Base-by-base conservation (phyloP, 148 eudicot genomes). In the Rhododendron ferrugineum region DNA sequence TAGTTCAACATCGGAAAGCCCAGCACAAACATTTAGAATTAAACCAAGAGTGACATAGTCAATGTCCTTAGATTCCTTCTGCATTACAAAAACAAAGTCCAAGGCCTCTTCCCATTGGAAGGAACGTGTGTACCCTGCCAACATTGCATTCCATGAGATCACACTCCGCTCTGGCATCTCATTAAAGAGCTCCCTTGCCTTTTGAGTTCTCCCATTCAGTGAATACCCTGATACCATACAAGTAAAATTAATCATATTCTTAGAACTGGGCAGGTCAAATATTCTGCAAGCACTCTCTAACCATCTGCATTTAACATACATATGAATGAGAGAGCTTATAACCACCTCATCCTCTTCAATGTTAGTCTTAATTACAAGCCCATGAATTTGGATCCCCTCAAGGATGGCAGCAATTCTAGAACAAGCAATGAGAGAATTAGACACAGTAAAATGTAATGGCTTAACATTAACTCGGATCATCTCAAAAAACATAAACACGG, bases 81-180 rank as follows among this genome's bases (percentile, higher is more conserved):
- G 46, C 93, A 94, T 90, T 82, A 89, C 75, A 76, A 84, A 78
- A 73, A 93, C 73, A 77, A 95, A 92, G 32, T 87, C 86, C 83
- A 93, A 79, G 32, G 98, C 98, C 78, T 92, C 92, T 58, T 93
- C 96, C 93, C 92, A 94, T 77, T 89, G 86, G 54, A 80, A 88
- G 56, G 16, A 85, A 30, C 50, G 92, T 11, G 88, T 90, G 86
- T 95, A 94, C 14, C 98, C 98, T 1, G 91, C 88, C 86, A 95
- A 75, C 95, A 95, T 91, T 46, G 94, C 90, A 84, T 95, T 95
- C 97, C 96, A 94, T 3, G 98, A 90, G 78, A 95, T 81, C 52
- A 93, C 84, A 75, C 83, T 93, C 62, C 92, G 90, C 76, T 91
- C 92, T 14, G 96, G 93, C 95, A 95, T 95, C 81, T 87, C 36